These are phyloP conservation scores for Aureobasidium sp. DNA, from an alignment of 2,329 filamentous ascomycete species.

Conservation along the genomic window DNA sequence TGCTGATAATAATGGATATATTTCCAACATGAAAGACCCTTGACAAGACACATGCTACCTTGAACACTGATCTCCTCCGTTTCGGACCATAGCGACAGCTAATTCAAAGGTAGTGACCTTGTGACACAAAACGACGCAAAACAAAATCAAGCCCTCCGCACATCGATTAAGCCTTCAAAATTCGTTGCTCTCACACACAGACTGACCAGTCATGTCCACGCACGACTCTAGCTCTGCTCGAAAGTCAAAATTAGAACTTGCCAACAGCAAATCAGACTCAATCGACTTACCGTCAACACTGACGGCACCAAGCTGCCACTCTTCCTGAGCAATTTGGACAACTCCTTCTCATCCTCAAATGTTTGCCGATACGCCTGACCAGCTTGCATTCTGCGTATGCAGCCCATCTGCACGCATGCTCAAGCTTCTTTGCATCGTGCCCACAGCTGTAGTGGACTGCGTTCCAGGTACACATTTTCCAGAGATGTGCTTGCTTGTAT, in stretches of 20 bases:
- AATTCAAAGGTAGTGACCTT: background rate
- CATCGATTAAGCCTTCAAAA: background rate
- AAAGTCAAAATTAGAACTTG: background rate
- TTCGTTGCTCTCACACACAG: background rate
- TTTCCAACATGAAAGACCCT: background rate
- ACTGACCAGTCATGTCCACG: too few relatives aligned
- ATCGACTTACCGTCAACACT: background rate
- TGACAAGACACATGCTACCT: background rate
- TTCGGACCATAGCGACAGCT: background rate
- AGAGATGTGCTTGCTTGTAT: background rate
- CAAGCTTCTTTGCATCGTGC: conserved; percentile 3
- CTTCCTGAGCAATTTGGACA: conserved; percentile 6
- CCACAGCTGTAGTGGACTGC: conserved; percentile 13
- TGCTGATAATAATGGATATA: background rate
- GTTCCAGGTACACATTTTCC: conserved; percentile 7
- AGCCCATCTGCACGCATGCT: background rate
- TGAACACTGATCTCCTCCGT: background rate
- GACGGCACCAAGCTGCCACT: conserved; percentile 6
- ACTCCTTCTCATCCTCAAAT: background rate
- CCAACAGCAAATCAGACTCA: background rate
- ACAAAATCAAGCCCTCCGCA: background rate
- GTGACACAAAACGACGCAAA: background rate
- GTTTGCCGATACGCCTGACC: background rate
- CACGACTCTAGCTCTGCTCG: too few relatives aligned
- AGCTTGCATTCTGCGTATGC: conserved; percentile 8